Conservation (phyloP, 768 basidiomycete species). For the Boletus bicolor region DNA sequence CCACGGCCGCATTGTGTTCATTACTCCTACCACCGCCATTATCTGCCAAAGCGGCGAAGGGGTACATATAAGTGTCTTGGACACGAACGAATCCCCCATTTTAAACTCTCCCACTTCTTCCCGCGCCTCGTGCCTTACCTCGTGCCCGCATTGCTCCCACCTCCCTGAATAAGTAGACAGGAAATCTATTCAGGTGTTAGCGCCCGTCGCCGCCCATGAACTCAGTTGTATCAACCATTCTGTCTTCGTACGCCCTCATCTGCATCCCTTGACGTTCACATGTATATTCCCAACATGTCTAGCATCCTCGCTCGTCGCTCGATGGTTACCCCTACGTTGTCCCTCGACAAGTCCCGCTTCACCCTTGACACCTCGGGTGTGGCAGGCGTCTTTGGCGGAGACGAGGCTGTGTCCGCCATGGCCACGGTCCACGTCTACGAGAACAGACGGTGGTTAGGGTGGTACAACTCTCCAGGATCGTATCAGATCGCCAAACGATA, state of each 20-base stretch:
- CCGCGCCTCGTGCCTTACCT: not conserved
- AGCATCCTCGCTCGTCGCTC: slow-evolving; percentile 17
- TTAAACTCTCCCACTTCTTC: not conserved
- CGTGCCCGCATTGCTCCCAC: not conserved
- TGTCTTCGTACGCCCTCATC: slow-evolving; percentile 9
- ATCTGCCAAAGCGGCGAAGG: no score
- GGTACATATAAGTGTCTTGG: not conserved
- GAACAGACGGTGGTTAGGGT: slow-evolving; percentile 34
- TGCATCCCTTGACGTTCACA: slow-evolving; percentile 11
- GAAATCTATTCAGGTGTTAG: not conserved
- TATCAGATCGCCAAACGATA: slow-evolving; percentile 35
- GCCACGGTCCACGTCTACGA: slow-evolving; percentile 35
- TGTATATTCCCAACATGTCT: slow-evolving; percentile 20
- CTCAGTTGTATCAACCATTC: not conserved
- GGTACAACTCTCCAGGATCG: slow-evolving; percentile 39
- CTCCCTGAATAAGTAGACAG: not conserved
- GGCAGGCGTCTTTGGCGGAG: slow-evolving; percentile 37
- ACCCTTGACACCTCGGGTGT: slow-evolving; percentile 33
- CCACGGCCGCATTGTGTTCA: no score
- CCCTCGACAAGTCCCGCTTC: slow-evolving; percentile 22
- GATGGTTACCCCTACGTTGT: slow-evolving; percentile 7
- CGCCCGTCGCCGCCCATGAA: not conserved
- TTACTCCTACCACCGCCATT: no score
- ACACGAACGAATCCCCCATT: not conserved
- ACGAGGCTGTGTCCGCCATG: slow-evolving; percentile 39